Base-by-base conservation (phyloP, 2,329 filamentous ascomycete species). In the Sclerotinia glacialis region DNA sequence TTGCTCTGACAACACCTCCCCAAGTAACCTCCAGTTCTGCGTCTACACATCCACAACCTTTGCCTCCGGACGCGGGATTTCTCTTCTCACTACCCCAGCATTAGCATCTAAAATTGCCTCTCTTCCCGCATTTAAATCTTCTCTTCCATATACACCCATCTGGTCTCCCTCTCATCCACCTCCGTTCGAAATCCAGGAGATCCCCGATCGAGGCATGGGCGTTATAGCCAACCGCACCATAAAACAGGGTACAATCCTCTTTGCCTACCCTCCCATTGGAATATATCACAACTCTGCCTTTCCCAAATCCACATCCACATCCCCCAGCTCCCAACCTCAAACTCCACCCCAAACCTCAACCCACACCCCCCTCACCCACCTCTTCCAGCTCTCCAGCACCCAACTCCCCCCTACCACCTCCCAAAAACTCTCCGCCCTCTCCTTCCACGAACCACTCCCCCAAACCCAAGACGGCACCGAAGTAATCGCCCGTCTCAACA, bases 31-130 rank as follows among this genome's bases (percentile, higher is more conserved):
- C 11, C n/a, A 68, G 21, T 75, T 69, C 50, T 75, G 74, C 53
- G 69, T 74, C 14, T 75, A 72, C 42, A 75, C 72, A n/a, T 72
- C 72, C 34, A 61, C 65, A 5, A 68, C 64, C 8, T 75, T 74
- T 60, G 71, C 71, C 47, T 71, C 70, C 31, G 69, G 70, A 0
- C 70, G 73, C 5, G 73, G 74, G 11, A 74, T 75, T 6, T 74
- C 73, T 12, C 69, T 75, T 37, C 71, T 75, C 42, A 74, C 73
- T 26, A 69, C 68, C 6, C 70, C 71, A 9, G 56, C 53, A 1
- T 71, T 74, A 31, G 72, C 73, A 1, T 42, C 64, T 23, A 67
- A 64, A 50, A 60, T 75, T 9, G 66, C 65, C 26, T 50, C 53
- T 5, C 67, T 73, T 12, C 69, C 70, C n/a, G 71, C 70, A 2